Evolutionary conservation across 352 stramenopile genomes (phyloP).

Genomic region (Phytophthora meadii): DNA sequence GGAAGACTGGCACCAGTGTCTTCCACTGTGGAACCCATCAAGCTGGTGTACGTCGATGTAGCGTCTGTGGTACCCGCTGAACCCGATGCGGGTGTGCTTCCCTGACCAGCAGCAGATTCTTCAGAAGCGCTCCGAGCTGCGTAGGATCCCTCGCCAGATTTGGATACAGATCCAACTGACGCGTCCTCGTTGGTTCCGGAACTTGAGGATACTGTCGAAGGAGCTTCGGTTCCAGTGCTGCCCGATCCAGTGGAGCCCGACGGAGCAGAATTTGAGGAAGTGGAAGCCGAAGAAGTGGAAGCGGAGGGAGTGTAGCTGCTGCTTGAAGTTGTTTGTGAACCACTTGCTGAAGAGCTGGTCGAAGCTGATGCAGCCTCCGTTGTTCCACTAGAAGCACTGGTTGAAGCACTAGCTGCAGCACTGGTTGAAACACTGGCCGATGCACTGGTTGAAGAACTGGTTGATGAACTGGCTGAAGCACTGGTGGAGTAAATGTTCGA

Average conservation of each 20-base stretch:
- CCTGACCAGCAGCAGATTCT: background rate
- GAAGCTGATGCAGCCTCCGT: background rate
- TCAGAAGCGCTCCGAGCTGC: conserved; percentile 9
- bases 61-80: conserved; percentile 9
- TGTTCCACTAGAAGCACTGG: background rate
- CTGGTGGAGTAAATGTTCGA: conserved; percentile 5
- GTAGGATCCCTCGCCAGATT: conserved; percentile 9
- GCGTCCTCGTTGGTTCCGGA: conserved; percentile 8
- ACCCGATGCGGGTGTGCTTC: conserved; percentile 1
- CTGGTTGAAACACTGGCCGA: conserved; percentile 1
- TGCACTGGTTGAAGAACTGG: background rate
- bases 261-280: too few relatives aligned
- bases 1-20: conserved; percentile 6
- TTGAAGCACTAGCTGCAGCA: conserved; percentile 1
- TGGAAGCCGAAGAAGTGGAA: too few relatives aligned
- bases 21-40: conserved; percentile 7
- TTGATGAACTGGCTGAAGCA: background rate
- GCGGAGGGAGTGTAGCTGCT: background rate
- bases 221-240: conserved; percentile 3
- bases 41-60: conserved; percentile 19
- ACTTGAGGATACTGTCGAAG: background rate
- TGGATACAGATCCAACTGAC: conserved; percentile 2
- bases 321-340: conserved; percentile 12
- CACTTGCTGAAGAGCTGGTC: background rate
- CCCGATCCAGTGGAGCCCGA: conserved; percentile 1